Evolutionary conservation across 768 basidiomycete genomes (phyloP), one percentile per base, ranked within the genome.

Genomic region (Rhizopogon vulgaris): DNA sequence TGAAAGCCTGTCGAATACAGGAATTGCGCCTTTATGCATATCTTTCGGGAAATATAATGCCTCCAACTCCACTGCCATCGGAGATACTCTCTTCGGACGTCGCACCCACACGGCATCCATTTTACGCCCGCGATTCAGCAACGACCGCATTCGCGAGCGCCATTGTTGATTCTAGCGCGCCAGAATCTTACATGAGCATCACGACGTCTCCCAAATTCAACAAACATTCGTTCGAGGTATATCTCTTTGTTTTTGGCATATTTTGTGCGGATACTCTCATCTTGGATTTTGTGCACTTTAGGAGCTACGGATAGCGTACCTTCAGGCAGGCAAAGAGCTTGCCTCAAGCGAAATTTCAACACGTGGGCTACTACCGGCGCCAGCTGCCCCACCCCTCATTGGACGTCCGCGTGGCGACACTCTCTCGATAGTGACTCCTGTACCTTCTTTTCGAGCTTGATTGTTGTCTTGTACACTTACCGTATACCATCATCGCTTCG

Each of bases 281-380:
- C 36, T 53, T 1, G 41, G 9, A 32, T 18, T 38, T 22, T 48
- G 2, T 45, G 28, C 6, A 30, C 45, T 48, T 17, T 54, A 82
- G 80, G 80, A 82, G 65, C 72, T 80, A 38, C 78, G 78, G 41
- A 56, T 80, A 41, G 78, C 78, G 0, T 75, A 56, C 51, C 53
- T 71, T 32, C 62, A 68, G n/a, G 65, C 68, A 38, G 69, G 73
- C 0, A 73, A 74, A 37, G 76, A 78, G 54, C 68, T 78, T 45
- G 72, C 69, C 3, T 80, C 79, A 2, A 63, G 65, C 1, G 65
- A 69, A 55, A 65, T 67, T 53, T 59, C 64, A 27, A 53, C 58
- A 1, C 63, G 62, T 3, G 63, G 59, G 9, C 59, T 50, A 2
- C 41, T 60, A 49, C 64, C 67, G 0, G 60, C 62, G 1, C 60